Evolutionary conservation across 192 early-diverging fungal species (phyloP).

Genomic region (Umbelopsis ramanniana): DNA sequence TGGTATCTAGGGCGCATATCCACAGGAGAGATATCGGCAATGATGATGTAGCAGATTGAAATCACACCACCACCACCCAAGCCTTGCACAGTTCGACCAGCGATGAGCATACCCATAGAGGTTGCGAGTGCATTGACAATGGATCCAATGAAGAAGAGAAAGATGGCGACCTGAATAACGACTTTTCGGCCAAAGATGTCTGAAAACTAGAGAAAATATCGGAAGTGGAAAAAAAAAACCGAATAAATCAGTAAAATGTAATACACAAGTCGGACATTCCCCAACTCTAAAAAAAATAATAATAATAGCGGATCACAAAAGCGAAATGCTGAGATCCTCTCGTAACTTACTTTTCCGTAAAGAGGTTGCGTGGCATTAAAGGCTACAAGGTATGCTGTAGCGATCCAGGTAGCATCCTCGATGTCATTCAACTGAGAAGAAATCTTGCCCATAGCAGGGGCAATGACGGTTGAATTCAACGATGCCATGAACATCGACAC

Average conservation of each 20-base stretch:
- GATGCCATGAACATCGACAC: slow-evolving; percentile 41
- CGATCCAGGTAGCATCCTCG: slow-evolving; percentile 37
- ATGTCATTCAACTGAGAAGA: slow-evolving; percentile 31
- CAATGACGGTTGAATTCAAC: slow-evolving; percentile 38
- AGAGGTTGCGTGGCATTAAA: slow-evolving; percentile 38
- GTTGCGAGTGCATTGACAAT: slow-evolving; percentile 56
- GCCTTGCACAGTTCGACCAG: slow-evolving; percentile 63
- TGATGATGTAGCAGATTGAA: slow-evolving; percentile 64
- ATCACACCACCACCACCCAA: slow-evolving; percentile 71
- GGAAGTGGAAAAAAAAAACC: too few relatives aligned
- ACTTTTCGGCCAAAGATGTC: slow-evolving; percentile 41
- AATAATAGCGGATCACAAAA: not conserved
- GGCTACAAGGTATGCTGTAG: slow-evolving; percentile 39
- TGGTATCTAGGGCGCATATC: slow-evolving; percentile 69
- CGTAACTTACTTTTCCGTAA: slow-evolving; percentile 27
- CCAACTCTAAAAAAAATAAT: not conserved
- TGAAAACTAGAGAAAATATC: slow-evolving; percentile 30
- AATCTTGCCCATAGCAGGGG: slow-evolving; percentile 43
- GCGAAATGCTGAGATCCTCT: not conserved
- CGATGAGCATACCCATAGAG: slow-evolving; percentile 69
- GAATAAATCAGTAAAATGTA: not conserved
- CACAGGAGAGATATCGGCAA: slow-evolving; percentile 72
- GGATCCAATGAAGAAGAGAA: slow-evolving; percentile 52
- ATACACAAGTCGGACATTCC: too few relatives aligned
- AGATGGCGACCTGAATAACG: slow-evolving; percentile 30